Evolutionary conservation across 1,284 basidiomycete species (phyloP), one percentile per base, ranked within the genome.

Genomic region (Sanguinoderma infundibulare): DNA sequence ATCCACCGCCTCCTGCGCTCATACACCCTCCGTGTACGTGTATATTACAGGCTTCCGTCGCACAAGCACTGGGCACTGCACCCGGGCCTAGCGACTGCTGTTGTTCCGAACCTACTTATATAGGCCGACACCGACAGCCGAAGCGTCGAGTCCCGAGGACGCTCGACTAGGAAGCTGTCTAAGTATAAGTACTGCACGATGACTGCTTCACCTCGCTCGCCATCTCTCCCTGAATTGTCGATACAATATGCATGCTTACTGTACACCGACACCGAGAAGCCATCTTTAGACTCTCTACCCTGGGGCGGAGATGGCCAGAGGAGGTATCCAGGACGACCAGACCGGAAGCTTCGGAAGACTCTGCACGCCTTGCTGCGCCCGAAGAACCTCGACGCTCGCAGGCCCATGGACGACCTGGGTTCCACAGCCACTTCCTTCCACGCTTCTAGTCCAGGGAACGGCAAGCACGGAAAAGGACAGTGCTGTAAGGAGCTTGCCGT

Each of bases 371-470:
- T 34, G 17, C 30, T 32, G 47, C 28, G 47, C 47, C 6, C 47
- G n/a, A 35, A 2, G 47, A 22, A 17, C 30, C 42, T 44, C 42
- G n/a, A n/a, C n/a, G n/a, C 38, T 39, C 38, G 38, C 38, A 49
- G 14, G 24, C 26, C 47, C 22, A 6, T 46, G 8, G 28, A 10
- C 20, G n/a, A 5, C 28, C n/a, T 32, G 7, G 30, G 34, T n/a
- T 30, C 57, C 52, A 59, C 44, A 53, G 44, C 51, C 57, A 58
- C 57, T n/a, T 35, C n/a, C 24, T 57, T 57, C 55, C 46, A 51
- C 8, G 52, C 52, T 59, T 59, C 57, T 59, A 59, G 57, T 22
- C 20, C 34, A 47, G 57, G 57, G 57, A 53, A 59, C 30, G 42
- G 22, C 5, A 20, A n/a, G n/a, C 42, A 24, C n/a, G 26, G 42